These are phyloP conservation scores for Podaxis rugospora DNA, from an alignment of 768 basidiomycete genomes.

Conservation along the genomic window DNA sequence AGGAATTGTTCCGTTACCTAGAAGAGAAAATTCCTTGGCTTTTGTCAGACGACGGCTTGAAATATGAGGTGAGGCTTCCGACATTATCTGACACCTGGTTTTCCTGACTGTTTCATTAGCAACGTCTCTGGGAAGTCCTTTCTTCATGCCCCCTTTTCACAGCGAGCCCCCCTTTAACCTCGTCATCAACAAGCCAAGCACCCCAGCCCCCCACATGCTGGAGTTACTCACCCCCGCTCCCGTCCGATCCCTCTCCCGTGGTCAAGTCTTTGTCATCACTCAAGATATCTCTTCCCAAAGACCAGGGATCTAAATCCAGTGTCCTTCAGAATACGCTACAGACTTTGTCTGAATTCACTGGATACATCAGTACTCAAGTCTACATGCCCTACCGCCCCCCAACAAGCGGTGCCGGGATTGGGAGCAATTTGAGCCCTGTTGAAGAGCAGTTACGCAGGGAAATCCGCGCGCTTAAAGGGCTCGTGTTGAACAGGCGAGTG, in stretches of 20 bases:
- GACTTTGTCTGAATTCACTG: slow-evolving; percentile 67
- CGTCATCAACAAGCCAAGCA: slow-evolving; percentile 19
- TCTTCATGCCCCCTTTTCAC: slow-evolving; percentile 47
- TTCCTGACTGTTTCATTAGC: slow-evolving; percentile 15
- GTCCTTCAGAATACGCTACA: slow-evolving; percentile 61
- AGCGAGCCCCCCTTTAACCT: slow-evolving; percentile 22
- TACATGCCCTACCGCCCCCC: slow-evolving; percentile 47
- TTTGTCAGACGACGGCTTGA: slow-evolving; percentile 41
- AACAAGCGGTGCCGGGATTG: slow-evolving; percentile 22
- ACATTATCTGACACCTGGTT: not conserved
- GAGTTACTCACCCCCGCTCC: slow-evolving; percentile 32
- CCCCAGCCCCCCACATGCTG: slow-evolving; percentile 25
- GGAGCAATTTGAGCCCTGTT: slow-evolving; percentile 29
- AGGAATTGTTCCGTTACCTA: slow-evolving; percentile 55
- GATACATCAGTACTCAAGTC: slow-evolving; percentile 73
- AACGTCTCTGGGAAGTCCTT: slow-evolving; percentile 62
- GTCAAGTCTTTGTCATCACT: slow-evolving; percentile 32
- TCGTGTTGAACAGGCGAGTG: slow-evolving; percentile 68
- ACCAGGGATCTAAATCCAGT: slow-evolving; percentile 24
- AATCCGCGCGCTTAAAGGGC: slow-evolving; percentile 72
- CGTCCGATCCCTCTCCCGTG: slow-evolving; percentile 32
- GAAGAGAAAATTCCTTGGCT: slow-evolving; percentile 60
- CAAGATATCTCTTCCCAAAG: slow-evolving; percentile 31
- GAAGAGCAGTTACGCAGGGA: slow-evolving; percentile 73
- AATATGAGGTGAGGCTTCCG: slow-evolving; percentile 45